Evolutionary conservation across 192 early-diverging fungal species (phyloP), one percentile per base, ranked within the genome.

Genomic region (Umbelopsis sp.): DNA sequence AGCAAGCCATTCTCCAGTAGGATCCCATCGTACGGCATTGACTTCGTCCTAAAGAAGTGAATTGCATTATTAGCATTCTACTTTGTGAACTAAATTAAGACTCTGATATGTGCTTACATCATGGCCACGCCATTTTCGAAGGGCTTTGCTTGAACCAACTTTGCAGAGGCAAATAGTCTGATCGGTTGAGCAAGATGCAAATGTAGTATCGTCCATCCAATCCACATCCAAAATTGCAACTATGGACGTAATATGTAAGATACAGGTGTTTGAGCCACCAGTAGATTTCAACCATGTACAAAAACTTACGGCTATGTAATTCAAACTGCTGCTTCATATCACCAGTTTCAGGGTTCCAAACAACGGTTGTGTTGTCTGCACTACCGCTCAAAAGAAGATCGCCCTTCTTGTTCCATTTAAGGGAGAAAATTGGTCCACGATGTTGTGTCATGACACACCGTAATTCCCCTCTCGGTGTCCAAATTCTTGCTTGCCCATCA

Each of bases 121-220:
- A 78, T 98, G 97, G 0, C 92, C 93, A 6, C 73, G 71, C 76
- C 90, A 94, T 27, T 84, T 87, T 69, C 82, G 84, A n/a, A 96
- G 37, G 0, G 96, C 93, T n/a, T 85, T 80, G 2, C 79, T 69
- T 20, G 75, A 78, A 20, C 90, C 91, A 22, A 95, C 86, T 50
- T 85, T 84, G 79, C 94, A 97, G 0, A 98, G 88, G 61, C 85
- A 90, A 3, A 98, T 89, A 9, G 83, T 81, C 48, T 87, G 87
- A 75, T 98, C 97, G 16, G 84, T 84, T 37, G 93, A 92, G 67
- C 91, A 93, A 0, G 93, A 93, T 5, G 97, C 95, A 85, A 97
- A 94, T 9, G 93, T 98, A 1, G 81, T 78, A 75, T 95, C 91
- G 74, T 98, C 95, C 66, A 88, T 84, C 97, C 97, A 98, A 78